A percentile compares a stretch with the other conserved stretches of the same genome.
These are phyloP conservation scores for Huntiella bhutanensis DNA, from an alignment of 2,329 filamentous ascomycete genomes.

Conservation along the genomic window DNA sequence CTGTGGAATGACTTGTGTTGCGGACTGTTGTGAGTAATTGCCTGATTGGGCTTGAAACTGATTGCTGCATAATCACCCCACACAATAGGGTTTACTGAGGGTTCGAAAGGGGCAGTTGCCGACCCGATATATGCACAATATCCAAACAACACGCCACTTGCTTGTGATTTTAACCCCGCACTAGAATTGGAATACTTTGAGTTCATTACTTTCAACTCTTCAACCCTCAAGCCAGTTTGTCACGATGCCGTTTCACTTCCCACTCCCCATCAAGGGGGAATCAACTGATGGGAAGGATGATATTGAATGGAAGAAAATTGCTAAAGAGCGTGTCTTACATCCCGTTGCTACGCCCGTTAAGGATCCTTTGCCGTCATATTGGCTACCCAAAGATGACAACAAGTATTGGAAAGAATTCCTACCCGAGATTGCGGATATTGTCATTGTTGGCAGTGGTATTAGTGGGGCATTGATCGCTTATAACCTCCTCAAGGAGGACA, in stretches of 20 bases:
- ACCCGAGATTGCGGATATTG: constrained; percentile 25
- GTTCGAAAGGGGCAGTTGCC: no score
- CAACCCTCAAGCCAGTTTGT: not conserved
- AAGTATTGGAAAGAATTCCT: constrained; percentile 15
- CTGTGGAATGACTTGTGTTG: no score
- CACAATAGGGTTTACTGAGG: no score
- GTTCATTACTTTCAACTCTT: not conserved
- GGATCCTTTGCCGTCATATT: constrained; percentile 8
- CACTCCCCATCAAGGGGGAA: constrained; percentile 6
- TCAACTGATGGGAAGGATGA: not conserved
- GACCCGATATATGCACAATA: no score
- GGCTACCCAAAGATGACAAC: constrained; percentile 15
- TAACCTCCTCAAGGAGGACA: constrained; percentile 11
- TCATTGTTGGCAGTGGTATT: constrained; percentile 37
- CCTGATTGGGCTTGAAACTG: no score
- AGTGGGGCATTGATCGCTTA: constrained; percentile 25
- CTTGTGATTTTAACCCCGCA: no score
- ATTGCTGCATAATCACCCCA: no score
- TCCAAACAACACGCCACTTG: no score
- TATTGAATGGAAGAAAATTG: constrained; percentile 2
- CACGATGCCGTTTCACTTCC: constrained; percentile 8
- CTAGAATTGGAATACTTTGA: not conserved
- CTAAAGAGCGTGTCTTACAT: not conserved
- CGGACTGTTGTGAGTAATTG: no score
- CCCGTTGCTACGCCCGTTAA: constrained; percentile 1